Percentiles rank a stretch among this genome's conserved stretches.
These are phyloP conservation scores for Marchantia paleacea DNA, from an alignment of 225 moss, liverwort and hornwort species.

Conservation along the genomic window DNA sequence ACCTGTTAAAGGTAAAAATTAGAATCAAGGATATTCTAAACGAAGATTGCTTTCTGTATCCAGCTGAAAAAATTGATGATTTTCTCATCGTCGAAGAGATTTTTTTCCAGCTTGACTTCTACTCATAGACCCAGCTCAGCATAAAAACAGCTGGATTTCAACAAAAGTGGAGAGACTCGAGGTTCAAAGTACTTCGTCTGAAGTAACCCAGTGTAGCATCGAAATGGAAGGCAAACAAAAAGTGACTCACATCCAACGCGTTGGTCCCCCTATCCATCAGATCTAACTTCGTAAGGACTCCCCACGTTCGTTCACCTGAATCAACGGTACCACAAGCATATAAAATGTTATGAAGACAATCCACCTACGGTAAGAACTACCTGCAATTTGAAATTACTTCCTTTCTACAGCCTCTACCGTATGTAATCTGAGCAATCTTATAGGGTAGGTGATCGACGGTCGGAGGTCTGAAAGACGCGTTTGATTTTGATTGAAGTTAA, in stretches of 20 bases:
- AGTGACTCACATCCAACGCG: constrained; percentile 66
- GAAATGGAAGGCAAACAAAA: not conserved
- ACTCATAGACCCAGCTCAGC: no score
- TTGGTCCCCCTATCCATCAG: constrained; percentile 89
- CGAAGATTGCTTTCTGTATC: not conserved
- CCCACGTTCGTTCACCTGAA: constrained; percentile 78
- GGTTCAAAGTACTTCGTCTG: not conserved
- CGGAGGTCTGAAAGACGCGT: no score
- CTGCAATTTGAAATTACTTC: no score
- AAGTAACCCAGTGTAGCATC: not conserved
- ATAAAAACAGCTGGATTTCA: not conserved
- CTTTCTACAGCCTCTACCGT: no score
- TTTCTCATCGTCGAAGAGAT: no score
- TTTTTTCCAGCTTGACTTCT: no score
- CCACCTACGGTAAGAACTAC: not conserved
- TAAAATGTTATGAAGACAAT: not conserved
- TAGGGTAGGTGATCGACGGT: no score
- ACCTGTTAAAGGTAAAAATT: constrained; percentile 36
- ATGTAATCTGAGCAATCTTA: no score
- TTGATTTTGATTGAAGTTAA: no score
- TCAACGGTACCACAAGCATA: not conserved
- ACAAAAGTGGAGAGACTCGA: no score
- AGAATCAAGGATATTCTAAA: not conserved
- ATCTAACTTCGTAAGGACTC: constrained; percentile 83
- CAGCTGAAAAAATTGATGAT: no score